Base-by-base conservation (phyloP, 1,284 basidiomycete genomes). In the Acaromyces ingoldii region DNA sequence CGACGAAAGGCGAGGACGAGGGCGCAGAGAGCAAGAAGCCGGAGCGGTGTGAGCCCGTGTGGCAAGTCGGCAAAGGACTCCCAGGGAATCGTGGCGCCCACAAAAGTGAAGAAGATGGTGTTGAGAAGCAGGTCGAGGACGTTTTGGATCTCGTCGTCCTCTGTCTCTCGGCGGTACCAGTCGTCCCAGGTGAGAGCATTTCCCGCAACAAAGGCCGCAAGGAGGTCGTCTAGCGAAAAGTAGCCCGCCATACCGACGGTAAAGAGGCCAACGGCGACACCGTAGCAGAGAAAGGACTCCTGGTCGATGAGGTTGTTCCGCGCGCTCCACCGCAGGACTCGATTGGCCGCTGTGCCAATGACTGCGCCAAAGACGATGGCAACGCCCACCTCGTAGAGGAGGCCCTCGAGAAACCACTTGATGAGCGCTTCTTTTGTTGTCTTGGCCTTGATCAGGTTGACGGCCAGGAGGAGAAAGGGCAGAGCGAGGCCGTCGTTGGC, bases 1-100 rank as follows among this genome's bases (percentile, higher is more conserved):
- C 77, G 57, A 11, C 74, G 75, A 70, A 75, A 77, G 67, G 53
- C 67, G 57, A 63, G 77, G 67, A 75, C 78, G 71, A 75, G 55
- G 55, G 80, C 45, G 66, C 76, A 47, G 69, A 79, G 59, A 65
- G 79, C 6, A 45, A 70, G 37, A 47, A 76, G 56, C 63, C 77
- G 49, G 63, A 70, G 70, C 31, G 79, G 50, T 51, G 74, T 42
- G 57, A 75, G 55, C 34, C 67, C 60, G 62, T 76, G 59, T 7
- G 63, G 67, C 29, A 41, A 17, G 21, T 63, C 57, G 44, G 60
- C 60, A 57, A 67, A 72, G 13, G 60, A 44, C 34, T 52, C 51
- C 53, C 58, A 72, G 3, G 61, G 63, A 22, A 67, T 62, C 0
- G 61, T 70, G 15, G 74, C 75, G 31, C 73, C 66, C 17, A 69